Evolutionary conservation across 2,329 filamentous ascomycete genomes (phyloP), one percentile per base, ranked within the genome.

Genomic region (Monosporascus ibericus): DNA sequence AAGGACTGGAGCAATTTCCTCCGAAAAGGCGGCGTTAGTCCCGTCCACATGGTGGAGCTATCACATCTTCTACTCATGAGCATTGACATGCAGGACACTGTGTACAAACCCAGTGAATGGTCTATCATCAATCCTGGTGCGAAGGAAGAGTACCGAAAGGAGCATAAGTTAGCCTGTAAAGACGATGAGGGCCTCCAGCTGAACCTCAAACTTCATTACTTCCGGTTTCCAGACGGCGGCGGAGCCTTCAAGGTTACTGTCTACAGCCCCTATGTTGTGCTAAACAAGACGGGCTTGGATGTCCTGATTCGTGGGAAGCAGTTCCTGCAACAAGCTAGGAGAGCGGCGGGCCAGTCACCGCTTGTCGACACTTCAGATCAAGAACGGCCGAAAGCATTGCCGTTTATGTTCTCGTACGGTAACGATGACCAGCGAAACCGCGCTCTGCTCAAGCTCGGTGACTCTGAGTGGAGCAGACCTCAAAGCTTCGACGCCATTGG

Each of bases 1-100:
- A 96, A 95, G 68, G 94, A 99, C 68, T 99, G 94, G 94, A 95
- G 90, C 5, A 99, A 99, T 68, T 99, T 99, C 73, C 75, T 99
- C 47, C 85, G 94, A 52, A 97, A 96, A 70, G 94, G 95, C 25
- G 95, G 95, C 15, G 87, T 97, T 52, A 99, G 94, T 67, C 95
- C 95, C 1, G 92, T 99, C 0, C 94, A 99, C 67, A 92, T 97
- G 9, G 92, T 97, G 18, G 92, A 99, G 70, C 77, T 99, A 20
- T 96, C 92, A 1, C 95, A 97, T 70, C 77, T 99, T 8, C 78
- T 99, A 3, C 77, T 99, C 30, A 81, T 99, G 63, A 97, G 92
- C 63, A 82, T 99, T 57, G 92, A 97, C 63, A 90, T 99, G 85
- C 90, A 99, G 71, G 94, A 99, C 65, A 96, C 91, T 0, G 84